Percentiles rank a stretch among this genome's conserved stretches.
Conservation (phyloP, 1,139 yeast genomes). For the Yamadazyma blattariae region DNA sequence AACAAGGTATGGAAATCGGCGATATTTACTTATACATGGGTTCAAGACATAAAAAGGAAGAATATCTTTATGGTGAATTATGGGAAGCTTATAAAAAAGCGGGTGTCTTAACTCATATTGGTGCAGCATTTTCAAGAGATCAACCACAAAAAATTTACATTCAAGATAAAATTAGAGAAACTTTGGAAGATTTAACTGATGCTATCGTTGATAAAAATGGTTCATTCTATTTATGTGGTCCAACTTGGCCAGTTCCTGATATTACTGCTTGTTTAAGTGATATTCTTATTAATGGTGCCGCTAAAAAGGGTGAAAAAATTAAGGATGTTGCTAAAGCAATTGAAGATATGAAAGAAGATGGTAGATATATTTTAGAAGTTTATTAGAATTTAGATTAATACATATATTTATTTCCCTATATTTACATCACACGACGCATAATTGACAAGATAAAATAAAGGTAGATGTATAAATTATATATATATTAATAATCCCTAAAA, state of each 20-base stretch:
- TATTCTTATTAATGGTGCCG: conserved; percentile 71
- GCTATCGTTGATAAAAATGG: conserved; percentile 81
- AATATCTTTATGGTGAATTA: conserved; percentile 91
- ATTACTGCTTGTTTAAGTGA: conserved; percentile 88
- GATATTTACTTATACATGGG: conserved; percentile 88
- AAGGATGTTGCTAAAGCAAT: conserved; percentile 73
- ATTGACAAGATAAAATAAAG: background rate
- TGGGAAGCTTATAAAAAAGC: conserved; percentile 97
- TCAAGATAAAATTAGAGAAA: conserved; percentile 88
- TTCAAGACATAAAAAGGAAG: conserved; percentile 94
- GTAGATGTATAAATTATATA: background rate
- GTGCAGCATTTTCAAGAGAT: conserved; percentile 98
- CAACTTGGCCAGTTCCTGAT: conserved; percentile 99
- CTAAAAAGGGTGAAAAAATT: conserved; percentile 58
- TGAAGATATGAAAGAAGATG: conserved; percentile 91
- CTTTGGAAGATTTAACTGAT: conserved; percentile 66
- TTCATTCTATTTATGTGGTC: conserved; percentile 95
- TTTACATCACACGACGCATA: background rate
- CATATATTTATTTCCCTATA: no score
- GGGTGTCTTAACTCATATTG: conserved; percentile 88
- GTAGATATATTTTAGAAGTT: conserved; percentile 91
- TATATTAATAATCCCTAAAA: background rate
- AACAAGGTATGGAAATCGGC: conserved; percentile 88
- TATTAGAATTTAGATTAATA: conserved; percentile 53
- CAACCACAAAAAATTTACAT: conserved; percentile 93